These are phyloP conservation scores for Fraxinus platypoda DNA, from an alignment of 305 asterid genomes.

Conservation along the genomic window DNA sequence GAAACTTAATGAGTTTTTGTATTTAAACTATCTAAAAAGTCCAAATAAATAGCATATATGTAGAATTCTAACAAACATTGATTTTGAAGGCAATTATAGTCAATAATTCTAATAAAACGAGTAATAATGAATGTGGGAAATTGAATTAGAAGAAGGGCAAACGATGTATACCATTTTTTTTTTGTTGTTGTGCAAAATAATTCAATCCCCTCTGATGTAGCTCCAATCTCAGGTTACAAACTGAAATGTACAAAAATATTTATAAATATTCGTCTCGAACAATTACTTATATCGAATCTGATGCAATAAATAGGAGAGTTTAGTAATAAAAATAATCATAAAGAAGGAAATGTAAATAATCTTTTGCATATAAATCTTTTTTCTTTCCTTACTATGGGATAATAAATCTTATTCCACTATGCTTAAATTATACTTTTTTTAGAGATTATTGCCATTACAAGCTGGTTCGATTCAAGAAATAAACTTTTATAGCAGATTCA, in stretches of 20 bases:
- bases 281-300: background rate
- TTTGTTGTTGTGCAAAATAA: background rate
- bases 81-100: background rate
- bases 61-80: background rate
- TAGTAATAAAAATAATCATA: background rate
- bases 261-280: background rate
- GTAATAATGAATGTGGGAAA: too few relatives aligned
- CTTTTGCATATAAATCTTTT: background rate
- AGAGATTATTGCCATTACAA: background rate
- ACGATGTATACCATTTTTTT: background rate
- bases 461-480: background rate
- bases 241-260: background rate
- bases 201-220: background rate
- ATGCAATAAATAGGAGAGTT: background rate
- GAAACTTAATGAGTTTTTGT: background rate
- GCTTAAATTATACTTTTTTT: background rate
- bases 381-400: background rate
- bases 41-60: background rate
- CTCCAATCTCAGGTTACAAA: background rate
- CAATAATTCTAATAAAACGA: background rate
- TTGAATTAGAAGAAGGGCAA: background rate
- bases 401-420: background rate
- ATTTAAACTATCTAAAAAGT: background rate
- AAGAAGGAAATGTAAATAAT: background rate
- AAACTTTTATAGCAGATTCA: background rate